Evolutionary conservation across 805 yeast genomes (phyloP).

Genomic region (Saccharomycopsis selenospora): DNA sequence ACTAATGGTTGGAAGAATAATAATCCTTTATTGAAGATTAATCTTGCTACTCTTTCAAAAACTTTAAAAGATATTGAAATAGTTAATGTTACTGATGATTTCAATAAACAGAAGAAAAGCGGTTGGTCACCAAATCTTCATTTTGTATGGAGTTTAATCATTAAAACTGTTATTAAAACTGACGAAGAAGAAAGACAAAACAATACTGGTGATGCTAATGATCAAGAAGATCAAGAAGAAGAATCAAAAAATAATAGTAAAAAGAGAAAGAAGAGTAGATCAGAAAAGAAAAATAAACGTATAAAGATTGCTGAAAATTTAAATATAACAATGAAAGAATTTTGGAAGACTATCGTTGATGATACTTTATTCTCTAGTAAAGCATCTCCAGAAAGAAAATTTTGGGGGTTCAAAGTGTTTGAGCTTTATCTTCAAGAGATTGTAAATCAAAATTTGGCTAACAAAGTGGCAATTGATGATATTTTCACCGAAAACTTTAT

Average conservation of each 20-base stretch:
- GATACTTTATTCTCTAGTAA: constrained; percentile 69
- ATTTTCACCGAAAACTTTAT: constrained; percentile 59
- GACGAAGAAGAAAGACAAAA: not conserved
- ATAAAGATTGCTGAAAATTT: constrained; percentile 22
- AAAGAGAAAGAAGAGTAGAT: constrained; percentile 33
- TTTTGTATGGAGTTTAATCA: constrained; percentile 63
- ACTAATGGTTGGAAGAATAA: constrained; percentile 53
- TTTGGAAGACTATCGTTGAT: constrained; percentile 76
- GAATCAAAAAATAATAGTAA: constrained; percentile 27
- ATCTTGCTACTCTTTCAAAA: constrained; percentile 51
- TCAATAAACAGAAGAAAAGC: constrained; percentile 44
- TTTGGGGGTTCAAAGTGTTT: constrained; percentile 76
- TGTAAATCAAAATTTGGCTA: not conserved
- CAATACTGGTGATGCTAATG: constrained; percentile 10
- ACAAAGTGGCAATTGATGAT: constrained; percentile 5
- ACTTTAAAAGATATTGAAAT: constrained; percentile 54
- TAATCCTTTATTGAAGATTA: constrained; percentile 69
- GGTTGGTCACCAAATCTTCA: constrained; percentile 72
- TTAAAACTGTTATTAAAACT: constrained; percentile 34
- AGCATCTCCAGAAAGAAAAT: constrained; percentile 80
- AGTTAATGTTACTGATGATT: constrained; percentile 33
- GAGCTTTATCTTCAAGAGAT: constrained; percentile 27
- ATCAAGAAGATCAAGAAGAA: constrained; percentile 21
- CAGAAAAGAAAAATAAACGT: constrained; percentile 25
- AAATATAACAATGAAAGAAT: constrained; percentile 44